A percentile compares a stretch with the other conserved stretches of the same genome.
Conservation (phyloP, 345 rosid genomes). For the Pelargonium nanum region DNA sequence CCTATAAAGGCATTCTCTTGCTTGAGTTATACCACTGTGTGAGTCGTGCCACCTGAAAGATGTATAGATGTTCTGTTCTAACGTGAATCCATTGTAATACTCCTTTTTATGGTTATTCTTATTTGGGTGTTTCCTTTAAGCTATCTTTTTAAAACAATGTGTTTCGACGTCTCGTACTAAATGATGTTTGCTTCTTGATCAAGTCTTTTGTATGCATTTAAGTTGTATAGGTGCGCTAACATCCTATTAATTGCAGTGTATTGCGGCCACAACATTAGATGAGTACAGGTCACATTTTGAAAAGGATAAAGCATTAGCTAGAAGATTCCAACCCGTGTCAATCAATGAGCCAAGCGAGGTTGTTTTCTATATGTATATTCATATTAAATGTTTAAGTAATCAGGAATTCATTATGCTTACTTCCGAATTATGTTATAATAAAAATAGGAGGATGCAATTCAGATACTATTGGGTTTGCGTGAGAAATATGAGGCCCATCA, state of each 20-base stretch:
- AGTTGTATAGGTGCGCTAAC: constrained; percentile 2
- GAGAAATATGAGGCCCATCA: constrained; percentile 89
- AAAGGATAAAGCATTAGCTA: constrained; percentile 87
- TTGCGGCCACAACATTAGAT: constrained; percentile 85
- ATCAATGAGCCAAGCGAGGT: constrained; percentile 93
- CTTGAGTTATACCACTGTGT: no score
- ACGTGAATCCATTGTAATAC: no score
- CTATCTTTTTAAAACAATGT: no score
- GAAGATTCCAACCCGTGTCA: constrained; percentile 90
- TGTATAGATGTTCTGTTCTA: no score
- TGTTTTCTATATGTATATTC: constrained; percentile 10
- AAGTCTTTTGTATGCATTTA: constrained; percentile 6
- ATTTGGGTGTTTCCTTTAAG: no score
- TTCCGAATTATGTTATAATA: constrained; percentile 6
- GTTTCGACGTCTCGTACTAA: no score
- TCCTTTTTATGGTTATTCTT: no score
- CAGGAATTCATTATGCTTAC: constrained; percentile 12
- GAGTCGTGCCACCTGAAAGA: no score
- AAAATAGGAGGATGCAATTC: constrained; percentile 78
- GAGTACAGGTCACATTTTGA: constrained; percentile 83
- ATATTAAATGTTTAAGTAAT: not conserved
- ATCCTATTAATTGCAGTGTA: constrained; percentile 55
- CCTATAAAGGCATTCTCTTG: no score
- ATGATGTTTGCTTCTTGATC: constrained; percentile 5
- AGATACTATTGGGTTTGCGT: constrained; percentile 74